Evolutionary conservation across 2,329 filamentous ascomycete genomes (phyloP).

Genomic region (Calonectria crousiana): DNA sequence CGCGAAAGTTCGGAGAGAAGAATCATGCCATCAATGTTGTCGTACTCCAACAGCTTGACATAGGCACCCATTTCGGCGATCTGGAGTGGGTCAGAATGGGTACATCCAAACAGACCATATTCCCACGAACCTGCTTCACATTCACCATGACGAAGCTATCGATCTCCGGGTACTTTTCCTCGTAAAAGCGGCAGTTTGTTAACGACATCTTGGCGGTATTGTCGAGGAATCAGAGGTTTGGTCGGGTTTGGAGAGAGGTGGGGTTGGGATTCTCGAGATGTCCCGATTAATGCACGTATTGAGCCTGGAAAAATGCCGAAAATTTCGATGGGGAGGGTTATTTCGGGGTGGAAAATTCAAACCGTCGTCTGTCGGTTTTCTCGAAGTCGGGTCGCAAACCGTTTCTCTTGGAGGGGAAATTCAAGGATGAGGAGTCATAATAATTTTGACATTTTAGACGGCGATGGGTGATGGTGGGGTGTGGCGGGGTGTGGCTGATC

Average conservation of each 20-base stretch:
- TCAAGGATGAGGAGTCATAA: slow-evolving; percentile 54
- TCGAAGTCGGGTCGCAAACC: slow-evolving; percentile 41
- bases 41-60: slow-evolving; percentile 99
- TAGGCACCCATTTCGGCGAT: slow-evolving; percentile 99
- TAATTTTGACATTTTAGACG: slow-evolving; percentile 60
- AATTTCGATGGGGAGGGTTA: slow-evolving; percentile 21
- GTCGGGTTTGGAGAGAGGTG: slow-evolving; percentile 46
- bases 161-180: slow-evolving; percentile 94
- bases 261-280: slow-evolving; percentile 45
- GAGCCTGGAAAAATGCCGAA: slow-evolving; percentile 30
- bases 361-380: slow-evolving; percentile 26
- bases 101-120: slow-evolving; percentile 22
- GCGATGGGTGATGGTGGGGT: slow-evolving; percentile 54
- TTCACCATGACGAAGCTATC: slow-evolving; percentile 99
- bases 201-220: slow-evolving; percentile 83
- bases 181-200: slow-evolving; percentile 97
- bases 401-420: slow-evolving; percentile 36
- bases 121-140: slow-evolving; percentile 85
- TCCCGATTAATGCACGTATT: slow-evolving; percentile 40
- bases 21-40: slow-evolving; percentile 99
- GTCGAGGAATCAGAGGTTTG: slow-evolving; percentile 38
- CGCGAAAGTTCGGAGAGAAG: slow-evolving; percentile 96
- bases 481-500: slow-evolving; percentile 53
- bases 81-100: slow-evolving; percentile 57
- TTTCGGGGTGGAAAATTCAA: slow-evolving; percentile 13